Base-by-base conservation (phyloP, 2,329 filamentous ascomycete genomes). In the Cordyceps javanica region DNA sequence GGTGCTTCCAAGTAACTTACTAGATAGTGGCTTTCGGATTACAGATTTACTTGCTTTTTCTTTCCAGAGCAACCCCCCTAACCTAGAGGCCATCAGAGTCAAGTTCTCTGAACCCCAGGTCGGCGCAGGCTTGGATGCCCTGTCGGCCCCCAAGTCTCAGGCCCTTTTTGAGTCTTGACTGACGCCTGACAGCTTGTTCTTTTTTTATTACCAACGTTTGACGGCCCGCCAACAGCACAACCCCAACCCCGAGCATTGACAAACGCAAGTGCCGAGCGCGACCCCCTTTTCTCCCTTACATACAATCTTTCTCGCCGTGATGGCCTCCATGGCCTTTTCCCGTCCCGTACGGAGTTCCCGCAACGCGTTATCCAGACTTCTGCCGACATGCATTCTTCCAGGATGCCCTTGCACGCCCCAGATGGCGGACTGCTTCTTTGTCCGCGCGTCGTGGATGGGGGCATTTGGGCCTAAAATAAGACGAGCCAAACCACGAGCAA, bases 151-250 rank as follows among this genome's bases (percentile, higher is more conserved):
- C 46, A 32, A 50, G 46, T 50, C 19, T 10, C 32, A 42, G 3
- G 28, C 28, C 11, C 14, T n/a, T n/a, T n/a, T n/a, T n/a, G n/a
- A n/a, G n/a, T n/a, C n/a, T 16, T 36, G n/a, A 10, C n/a, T 8
- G 28, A 25, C 16, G 21, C 25, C 26, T 26, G 41, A 26, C 41
- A 25, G 16, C 25, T n/a, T 16, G 41, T 14, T 14, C 41, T 14
- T 16, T 13, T 26, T 16, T 45, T 21, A 8, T 9, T 21, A 23
- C 23, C 16, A 14, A 26, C 44, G 21, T 7, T 28, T 25, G 38
- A 53, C 50, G 50, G 50, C 38, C 50, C 50, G 50, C 16, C 50
- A 53, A 23, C 30, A 38, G 14, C 38, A 41, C 30, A 48, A 48
- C 5, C 10, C 49, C 8, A 46, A 46, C 7, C 32, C 26, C 5